These are phyloP conservation scores for Castanea mollissima DNA, from an alignment of 306 rosid species.

Conservation along the genomic window DNA sequence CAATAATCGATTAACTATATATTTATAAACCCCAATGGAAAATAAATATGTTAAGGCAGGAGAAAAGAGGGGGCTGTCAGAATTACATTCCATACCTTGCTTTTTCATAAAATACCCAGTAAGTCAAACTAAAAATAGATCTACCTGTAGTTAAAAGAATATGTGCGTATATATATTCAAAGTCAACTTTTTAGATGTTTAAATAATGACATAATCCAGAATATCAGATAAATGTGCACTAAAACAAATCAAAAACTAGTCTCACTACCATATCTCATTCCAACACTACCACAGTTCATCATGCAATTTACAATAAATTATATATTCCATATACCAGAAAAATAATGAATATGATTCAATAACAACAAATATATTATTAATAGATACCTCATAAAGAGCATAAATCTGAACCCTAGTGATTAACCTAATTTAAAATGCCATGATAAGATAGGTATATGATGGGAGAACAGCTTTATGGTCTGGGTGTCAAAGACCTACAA, in stretches of 20 bases:
- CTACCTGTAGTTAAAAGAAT: background rate
- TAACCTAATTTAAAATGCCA: constrained; percentile 17
- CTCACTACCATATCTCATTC: background rate
- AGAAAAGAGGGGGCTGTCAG: background rate
- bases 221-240: background rate
- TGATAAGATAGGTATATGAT: constrained; percentile 48
- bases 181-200: background rate
- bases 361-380: background rate
- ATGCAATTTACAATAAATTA: background rate
- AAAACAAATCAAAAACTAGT: background rate
- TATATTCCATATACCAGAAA: background rate
- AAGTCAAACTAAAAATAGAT: background rate
- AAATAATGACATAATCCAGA: background rate
- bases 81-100: background rate
- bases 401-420: background rate
- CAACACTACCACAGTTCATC: background rate
- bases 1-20: background rate
- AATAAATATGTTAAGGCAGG: background rate
- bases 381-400: background rate
- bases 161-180: background rate
- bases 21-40: too few relatives aligned
- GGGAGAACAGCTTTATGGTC: constrained; percentile 66
- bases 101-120: background rate
- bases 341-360: background rate
- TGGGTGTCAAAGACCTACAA: constrained; percentile 52